These are phyloP conservation scores for Anthoceros angustus DNA, from an alignment of 225 moss, liverwort and hornwort genomes.

Conservation along the genomic window DNA sequence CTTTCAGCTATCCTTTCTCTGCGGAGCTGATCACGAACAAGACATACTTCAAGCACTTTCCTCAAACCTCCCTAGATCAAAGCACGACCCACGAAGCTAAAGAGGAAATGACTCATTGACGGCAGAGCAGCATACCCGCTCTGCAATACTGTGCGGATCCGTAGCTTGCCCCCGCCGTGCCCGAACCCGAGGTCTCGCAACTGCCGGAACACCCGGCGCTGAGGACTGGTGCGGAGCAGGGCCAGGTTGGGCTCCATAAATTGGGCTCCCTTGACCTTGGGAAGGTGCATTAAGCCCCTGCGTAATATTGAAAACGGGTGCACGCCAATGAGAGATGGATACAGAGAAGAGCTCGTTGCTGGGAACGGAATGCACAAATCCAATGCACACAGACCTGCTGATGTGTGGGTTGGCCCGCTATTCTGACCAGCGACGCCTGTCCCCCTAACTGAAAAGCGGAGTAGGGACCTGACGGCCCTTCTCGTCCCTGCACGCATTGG, in stretches of 20 bases:
- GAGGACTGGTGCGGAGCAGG: slow-evolving; percentile 25
- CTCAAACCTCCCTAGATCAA: neutral
- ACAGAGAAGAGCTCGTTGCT: neutral
- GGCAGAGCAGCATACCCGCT: slow-evolving; percentile 42
- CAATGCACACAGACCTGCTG: slow-evolving; percentile 18
- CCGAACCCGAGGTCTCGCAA: slow-evolving; percentile 85
- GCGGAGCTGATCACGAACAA: slow-evolving; percentile 45
- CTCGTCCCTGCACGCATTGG: slow-evolving; percentile 18
- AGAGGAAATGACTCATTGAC: neutral
- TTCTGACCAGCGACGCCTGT: slow-evolving; percentile 25
- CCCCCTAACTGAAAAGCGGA: slow-evolving; percentile 19
- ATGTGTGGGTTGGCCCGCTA: slow-evolving; percentile 20
- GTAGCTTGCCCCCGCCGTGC: slow-evolving; percentile 98
- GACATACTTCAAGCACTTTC: neutral
- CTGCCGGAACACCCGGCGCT: slow-evolving; percentile 41
- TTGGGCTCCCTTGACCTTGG: slow-evolving; percentile 27
- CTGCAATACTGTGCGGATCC: slow-evolving; percentile 99
- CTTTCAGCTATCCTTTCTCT: slow-evolving; percentile 97
- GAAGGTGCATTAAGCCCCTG: slow-evolving; percentile 31
- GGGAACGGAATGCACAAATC: neutral
- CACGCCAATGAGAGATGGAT: neutral
- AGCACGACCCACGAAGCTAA: neutral
- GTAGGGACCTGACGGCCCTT: slow-evolving; percentile 25
- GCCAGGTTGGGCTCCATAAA: slow-evolving; percentile 35
- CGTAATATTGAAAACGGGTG: neutral